Base-by-base conservation (phyloP, 2,329 filamentous ascomycete genomes). In the Colletotrichum australisinense region DNA sequence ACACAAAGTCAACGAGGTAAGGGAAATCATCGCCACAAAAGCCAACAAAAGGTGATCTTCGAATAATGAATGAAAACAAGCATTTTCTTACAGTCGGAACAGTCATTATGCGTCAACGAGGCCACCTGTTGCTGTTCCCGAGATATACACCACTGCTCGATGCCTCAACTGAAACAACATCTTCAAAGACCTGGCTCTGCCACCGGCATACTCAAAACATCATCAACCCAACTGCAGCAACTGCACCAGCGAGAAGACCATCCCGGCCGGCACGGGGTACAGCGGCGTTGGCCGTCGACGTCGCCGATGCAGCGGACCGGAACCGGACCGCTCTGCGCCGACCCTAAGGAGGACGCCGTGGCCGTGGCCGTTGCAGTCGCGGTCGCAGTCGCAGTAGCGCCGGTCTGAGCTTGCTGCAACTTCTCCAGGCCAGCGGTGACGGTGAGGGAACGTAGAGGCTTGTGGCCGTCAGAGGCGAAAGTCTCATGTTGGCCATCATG, bases 361-460 rank as follows among this genome's bases (percentile, higher is more conserved):
- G 69, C 58, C 53, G 74, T 60, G 16, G 69, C 59, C 56, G 73
- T 56, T 38, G 70, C 67, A n/a, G 70, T 74, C 42, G 55, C 49
- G 5, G 69, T 60, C 16, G 69, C 59, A 57, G 73, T 74, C 49
- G 55, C 49, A 49, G 72, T 70, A 4, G 59, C 67, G 55, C 59
- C 63, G 53, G 58, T 65, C 16, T 75, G 24, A 70, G 57, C 32
- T 49, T 49, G 42, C 42, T 49, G 63, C 24, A 85, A 77, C 77
- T 83, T 84, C 63, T 84, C 80, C 42, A 79, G 67, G 4, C 84
- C 84, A 19, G 81, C 81, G 22, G 83, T 84, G 65, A 85, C 74
- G 42, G 82, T 83, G 28, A 85, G 79, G 82, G 78, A 14, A 76
- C 38, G 52, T 79, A 74, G 52, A 67, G 69, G 9, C 66, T 64